Base-by-base conservation (phyloP, 129 eudicot species). In the Sambucus nigra region DNA sequence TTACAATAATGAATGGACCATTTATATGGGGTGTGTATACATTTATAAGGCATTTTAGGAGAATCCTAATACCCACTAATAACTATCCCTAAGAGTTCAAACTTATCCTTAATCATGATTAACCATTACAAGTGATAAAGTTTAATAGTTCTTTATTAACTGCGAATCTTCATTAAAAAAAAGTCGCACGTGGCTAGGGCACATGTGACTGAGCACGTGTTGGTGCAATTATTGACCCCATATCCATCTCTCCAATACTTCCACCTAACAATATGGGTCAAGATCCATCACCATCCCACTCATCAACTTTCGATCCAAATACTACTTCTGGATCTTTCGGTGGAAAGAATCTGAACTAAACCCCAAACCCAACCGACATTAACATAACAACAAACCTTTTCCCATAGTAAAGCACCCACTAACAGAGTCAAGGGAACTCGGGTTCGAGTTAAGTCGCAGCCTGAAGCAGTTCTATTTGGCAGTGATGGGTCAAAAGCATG, bases 391-490 rank as follows among this genome's bases (percentile, higher is more conserved):
- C 17, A 92, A 92, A 63, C 96, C 96, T 4, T 61, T 92, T 22
- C 96, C 99, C 12, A 76, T 84, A 55, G 75, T 91, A 8, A 67
- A 68, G 41, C 91, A 82, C 58, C 63, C 73, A 62, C 15, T 86
- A 22, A 94, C 75, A 6, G 69, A 63, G 47, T 74, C 89, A 6
- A 80, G 49, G 26, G 75, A 69, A 46, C 47, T 92, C 11, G 65
- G 64, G 28, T 92, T 74, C 41, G 84, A 53, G 14, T 21, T 67
- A 60, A 78, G 74, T 17, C 73, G 73, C 15, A 94, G 89, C 3
- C 91, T 87, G 40, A 95, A 91, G 17, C 99, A 92, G 80, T 61
- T 86, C 18, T 96, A 86, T 54, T 38, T 92, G 74, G 87, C 94
- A 21, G 64, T 76, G 64, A 80, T 91, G 63, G 99, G 83, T 45